Conservation (phyloP, 2,329 filamentous ascomycete genomes). For the Ploettnerulaceae sp. region DNA sequence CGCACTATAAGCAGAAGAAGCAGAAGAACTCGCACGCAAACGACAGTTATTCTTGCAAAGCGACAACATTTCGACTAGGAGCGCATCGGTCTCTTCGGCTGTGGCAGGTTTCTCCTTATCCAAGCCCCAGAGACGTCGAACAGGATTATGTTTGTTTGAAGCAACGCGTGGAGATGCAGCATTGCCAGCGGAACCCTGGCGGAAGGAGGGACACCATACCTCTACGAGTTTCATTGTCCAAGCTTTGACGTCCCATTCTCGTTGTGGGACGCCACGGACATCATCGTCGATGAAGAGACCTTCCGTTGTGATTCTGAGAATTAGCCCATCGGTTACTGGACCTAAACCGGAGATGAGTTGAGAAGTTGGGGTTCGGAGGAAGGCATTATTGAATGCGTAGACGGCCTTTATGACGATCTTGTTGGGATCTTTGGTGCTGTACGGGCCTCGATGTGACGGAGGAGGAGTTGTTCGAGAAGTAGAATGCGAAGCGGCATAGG, state of each 20-base stretch:
- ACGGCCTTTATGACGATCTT: constrained; percentile 96
- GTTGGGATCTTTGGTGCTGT: constrained; percentile 83
- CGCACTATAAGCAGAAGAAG: constrained; percentile 31
- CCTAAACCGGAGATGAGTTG: constrained; percentile 82
- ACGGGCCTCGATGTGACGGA: constrained; percentile 70
- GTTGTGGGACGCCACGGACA: constrained; percentile 81
- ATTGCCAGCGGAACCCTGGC: constrained; percentile 34
- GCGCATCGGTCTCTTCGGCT: constrained; percentile 63
- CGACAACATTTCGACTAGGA: constrained; percentile 56
- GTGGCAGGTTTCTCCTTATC: constrained; percentile 38
- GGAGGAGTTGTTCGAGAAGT: constrained; percentile 81
- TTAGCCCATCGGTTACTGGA: constrained; percentile 83
- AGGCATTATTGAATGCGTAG: constrained; percentile 87
- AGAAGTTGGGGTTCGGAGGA: constrained; percentile 81
- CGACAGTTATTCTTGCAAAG: constrained; percentile 62
- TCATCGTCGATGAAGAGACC: constrained; percentile 98
- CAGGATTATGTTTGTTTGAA: constrained; percentile 31
- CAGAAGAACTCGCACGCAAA: constrained; percentile 40
- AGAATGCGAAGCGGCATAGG: constrained; percentile 78
- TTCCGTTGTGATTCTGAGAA: constrained; percentile 87
- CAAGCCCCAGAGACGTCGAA: constrained; percentile 37
- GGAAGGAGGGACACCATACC: constrained; percentile 72
- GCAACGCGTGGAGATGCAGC: constrained; percentile 39
- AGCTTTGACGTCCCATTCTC: constrained; percentile 97
- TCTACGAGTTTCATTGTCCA: constrained; percentile 95